Evolutionary conservation across 768 basidiomycete species (phyloP), one percentile per base, ranked within the genome.

Genomic region (Chlorophyllum brunneum): DNA sequence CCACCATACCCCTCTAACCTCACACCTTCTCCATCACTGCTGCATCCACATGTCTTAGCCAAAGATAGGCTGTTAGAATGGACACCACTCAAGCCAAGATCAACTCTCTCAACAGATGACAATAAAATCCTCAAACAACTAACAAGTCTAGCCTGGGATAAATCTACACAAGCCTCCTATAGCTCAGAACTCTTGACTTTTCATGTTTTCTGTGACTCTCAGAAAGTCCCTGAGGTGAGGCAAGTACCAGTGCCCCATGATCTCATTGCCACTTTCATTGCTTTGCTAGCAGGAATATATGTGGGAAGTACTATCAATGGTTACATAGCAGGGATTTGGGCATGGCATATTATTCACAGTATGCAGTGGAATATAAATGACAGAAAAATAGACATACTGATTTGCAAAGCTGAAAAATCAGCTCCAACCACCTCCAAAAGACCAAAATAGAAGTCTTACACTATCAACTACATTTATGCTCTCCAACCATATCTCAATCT

Each of bases 151-250:
- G 18, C 11, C 5, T 72, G 62, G 64, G 59, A 59, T 0, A 54
- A 58, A 1, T 50, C 50, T 6, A 74, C 69, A 0, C 37, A 54
- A 3, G 61, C 60, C 5, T 59, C 64, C 0, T 75, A 76, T 39
- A 66, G 68, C 0, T 27, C 68, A 0, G 69, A 70, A 1, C 59
- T 76, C 0, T 56, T 69, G 0, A 45, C 61, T 0, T 77, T 54
- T 39, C 74, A 76, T 15, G 56, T 67, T 0, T 73, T 64, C 48
- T 74, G 73, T 39, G 67, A 69, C 54, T 4, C 15, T 0, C 36
- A 55, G 2, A 18, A 10, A 10, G 54, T 73, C 8, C 50, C 67
- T 4, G 71, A 77, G 30, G 13, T 16, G 0, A 34, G 60, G 4
- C 52, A 67, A 2, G 59, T 57, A 0, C 72, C 70, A 0, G 62